These are phyloP conservation scores for Alloteropsis semialata DNA, from an alignment of 176 grass and related monocot species.

Conservation along the genomic window DNA sequence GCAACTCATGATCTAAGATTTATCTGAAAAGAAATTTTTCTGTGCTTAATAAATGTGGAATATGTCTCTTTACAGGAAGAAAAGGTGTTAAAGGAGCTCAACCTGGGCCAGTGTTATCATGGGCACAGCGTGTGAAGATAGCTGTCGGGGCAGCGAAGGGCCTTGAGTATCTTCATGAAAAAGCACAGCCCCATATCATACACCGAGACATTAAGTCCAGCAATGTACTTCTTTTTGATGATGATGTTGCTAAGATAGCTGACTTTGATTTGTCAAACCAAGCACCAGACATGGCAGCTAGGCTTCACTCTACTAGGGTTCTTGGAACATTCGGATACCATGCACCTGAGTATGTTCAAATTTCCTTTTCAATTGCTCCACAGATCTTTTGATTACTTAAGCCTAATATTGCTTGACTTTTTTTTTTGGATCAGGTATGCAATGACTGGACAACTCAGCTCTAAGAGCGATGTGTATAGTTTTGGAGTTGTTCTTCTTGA, in stretches of 20 bases:
- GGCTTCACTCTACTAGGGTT: constrained; percentile 87
- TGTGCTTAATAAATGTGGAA: background rate
- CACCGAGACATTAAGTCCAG: constrained; percentile 85
- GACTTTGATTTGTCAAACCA: constrained; percentile 88
- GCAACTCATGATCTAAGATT: background rate
- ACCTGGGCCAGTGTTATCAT: constrained; percentile 73
- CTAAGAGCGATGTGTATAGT: constrained; percentile 85
- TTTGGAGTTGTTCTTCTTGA: constrained; percentile 81
- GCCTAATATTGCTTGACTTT: background rate
- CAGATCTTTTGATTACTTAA: constrained; percentile 3
- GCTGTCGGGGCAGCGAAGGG: constrained; percentile 82
- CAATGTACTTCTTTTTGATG: constrained; percentile 85
- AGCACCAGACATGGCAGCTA: constrained; percentile 83
- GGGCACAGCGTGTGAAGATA: constrained; percentile 75
- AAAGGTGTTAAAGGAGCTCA: constrained; percentile 90
- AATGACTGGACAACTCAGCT: constrained; percentile 86
- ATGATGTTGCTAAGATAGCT: constrained; percentile 75
- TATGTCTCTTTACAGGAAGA: constrained; percentile 45
- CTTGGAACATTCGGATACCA: constrained; percentile 88
- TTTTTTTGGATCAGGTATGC: constrained; percentile 54
- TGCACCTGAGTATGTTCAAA: constrained; percentile 69
- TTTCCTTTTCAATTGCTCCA: constrained; percentile 13
- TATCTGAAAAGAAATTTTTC: background rate
- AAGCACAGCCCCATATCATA: constrained; percentile 74
- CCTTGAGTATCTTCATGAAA: constrained; percentile 83